Percentiles rank a stretch among this genome's conserved stretches.
These are phyloP conservation scores for Pythium coloratum DNA, from an alignment of 352 stramenopile genomes.

Conservation along the genomic window DNA sequence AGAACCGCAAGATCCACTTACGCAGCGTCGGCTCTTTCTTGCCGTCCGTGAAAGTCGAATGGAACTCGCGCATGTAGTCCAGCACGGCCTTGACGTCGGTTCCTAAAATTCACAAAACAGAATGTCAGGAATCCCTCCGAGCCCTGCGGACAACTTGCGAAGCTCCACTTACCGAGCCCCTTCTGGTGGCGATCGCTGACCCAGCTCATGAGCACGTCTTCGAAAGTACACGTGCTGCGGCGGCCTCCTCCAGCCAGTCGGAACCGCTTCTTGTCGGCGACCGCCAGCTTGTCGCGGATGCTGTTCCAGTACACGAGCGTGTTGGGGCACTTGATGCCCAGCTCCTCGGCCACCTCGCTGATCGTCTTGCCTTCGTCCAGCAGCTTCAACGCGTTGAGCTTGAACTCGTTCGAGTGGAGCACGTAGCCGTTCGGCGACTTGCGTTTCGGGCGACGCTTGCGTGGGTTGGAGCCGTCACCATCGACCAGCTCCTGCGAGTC, in stretches of 20 bases:
- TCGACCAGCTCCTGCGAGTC: neutral
- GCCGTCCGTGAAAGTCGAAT: slow-evolving; percentile 68
- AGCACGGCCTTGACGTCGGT: slow-evolving; percentile 69
- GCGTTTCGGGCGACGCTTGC: slow-evolving; percentile 43
- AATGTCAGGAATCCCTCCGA: neutral
- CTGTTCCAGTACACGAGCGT: slow-evolving; percentile 76
- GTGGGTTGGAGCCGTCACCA: neutral
- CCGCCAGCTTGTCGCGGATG: slow-evolving; percentile 73
- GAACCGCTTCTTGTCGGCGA: slow-evolving; percentile 73
- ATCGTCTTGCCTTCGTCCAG: slow-evolving; percentile 70
- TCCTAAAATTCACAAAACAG: slow-evolving; percentile 26
- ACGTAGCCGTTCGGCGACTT: slow-evolving; percentile 59
- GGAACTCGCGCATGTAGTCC: slow-evolving; percentile 65
- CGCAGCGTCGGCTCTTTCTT: slow-evolving; percentile 80
- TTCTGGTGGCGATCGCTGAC: slow-evolving; percentile 67
- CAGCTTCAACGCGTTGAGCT: slow-evolving; percentile 66
- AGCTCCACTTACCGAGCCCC: slow-evolving; percentile 36
- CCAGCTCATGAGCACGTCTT: slow-evolving; percentile 75
- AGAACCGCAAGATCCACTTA: slow-evolving; percentile 84
- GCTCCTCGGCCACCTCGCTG: slow-evolving; percentile 55
- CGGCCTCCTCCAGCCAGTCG: slow-evolving; percentile 63
- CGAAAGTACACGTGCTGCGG: slow-evolving; percentile 69
- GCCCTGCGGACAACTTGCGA: neutral
- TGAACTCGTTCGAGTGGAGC: slow-evolving; percentile 80
- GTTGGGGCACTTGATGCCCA: slow-evolving; percentile 70